These are phyloP conservation scores for Mortierella sp. DNA, from an alignment of 371 early-diverging fungal species.

Conservation along the genomic window DNA sequence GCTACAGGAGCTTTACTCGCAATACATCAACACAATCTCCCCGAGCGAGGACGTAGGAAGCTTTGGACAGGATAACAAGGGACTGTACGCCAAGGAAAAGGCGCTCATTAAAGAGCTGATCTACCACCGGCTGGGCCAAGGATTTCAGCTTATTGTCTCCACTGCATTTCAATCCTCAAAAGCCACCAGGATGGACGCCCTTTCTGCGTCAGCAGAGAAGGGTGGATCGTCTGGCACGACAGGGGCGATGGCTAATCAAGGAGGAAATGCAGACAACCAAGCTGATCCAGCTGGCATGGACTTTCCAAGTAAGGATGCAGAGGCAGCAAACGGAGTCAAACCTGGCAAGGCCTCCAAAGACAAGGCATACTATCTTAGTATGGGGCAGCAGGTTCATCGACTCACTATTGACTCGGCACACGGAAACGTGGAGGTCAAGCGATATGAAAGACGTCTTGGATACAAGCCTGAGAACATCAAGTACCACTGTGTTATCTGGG, in stretches of 20 bases:
- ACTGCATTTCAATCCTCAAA: conserved; percentile 12
- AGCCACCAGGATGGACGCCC: conserved; percentile 10
- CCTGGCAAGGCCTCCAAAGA: conserved; percentile 21
- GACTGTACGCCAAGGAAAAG: conserved; percentile 58
- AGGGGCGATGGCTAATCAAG: not conserved
- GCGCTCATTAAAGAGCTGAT: conserved; percentile 86
- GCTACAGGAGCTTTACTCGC: conserved; percentile 73
- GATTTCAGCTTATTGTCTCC: conserved; percentile 88
- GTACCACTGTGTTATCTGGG: conserved; percentile 93
- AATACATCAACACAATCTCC: conserved; percentile 86
- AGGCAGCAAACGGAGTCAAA: not conserved
- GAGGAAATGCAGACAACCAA: not conserved
- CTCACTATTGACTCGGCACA: conserved; percentile 78
- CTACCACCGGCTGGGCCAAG: conserved; percentile 91
- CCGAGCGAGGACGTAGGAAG: conserved; percentile 72
- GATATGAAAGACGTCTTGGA: conserved; percentile 80
- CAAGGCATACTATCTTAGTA: conserved; percentile 75
- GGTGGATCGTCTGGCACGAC: not conserved
- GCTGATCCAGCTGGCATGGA: conserved; percentile 16
- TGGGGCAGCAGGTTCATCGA: conserved; percentile 88
- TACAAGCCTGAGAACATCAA: conserved; percentile 66
- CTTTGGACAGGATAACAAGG: conserved; percentile 21
- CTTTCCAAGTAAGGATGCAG: conserved; percentile 39
- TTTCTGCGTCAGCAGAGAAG: conserved; percentile 4
- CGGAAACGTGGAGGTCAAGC: conserved; percentile 87